Conservation (phyloP, 176 grass and related monocot genomes). For the Areca catechu region DNA sequence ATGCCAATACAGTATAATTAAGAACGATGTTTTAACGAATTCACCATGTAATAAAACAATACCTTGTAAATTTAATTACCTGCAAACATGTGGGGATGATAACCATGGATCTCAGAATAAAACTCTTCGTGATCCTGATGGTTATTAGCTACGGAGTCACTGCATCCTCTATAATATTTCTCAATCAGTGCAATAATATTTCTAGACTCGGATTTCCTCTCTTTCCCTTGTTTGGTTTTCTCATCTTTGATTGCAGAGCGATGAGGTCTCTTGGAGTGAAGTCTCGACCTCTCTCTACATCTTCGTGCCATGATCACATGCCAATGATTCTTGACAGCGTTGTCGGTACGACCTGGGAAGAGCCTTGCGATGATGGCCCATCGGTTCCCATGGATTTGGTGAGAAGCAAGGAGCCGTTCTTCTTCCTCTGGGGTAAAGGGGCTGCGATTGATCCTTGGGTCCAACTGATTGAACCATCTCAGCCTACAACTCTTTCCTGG, state of each 20-base stretch:
- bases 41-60: background rate
- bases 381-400: slow-evolving; percentile 71
- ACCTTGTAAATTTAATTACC: slow-evolving; percentile 18
- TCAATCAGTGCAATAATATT: slow-evolving; percentile 17
- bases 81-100: slow-evolving; percentile 34
- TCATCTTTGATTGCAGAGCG: too few relatives aligned
- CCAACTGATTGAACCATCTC: slow-evolving; percentile 96
- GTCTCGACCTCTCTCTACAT: slow-evolving; percentile 41
- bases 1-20: background rate
- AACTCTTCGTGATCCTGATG: slow-evolving; percentile 12
- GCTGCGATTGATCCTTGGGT: slow-evolving; percentile 76
- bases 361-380: slow-evolving; percentile 89
- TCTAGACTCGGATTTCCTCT: slow-evolving; percentile 11
- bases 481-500: slow-evolving; percentile 94
- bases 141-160: slow-evolving; percentile 26
- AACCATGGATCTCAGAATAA: slow-evolving; percentile 4
- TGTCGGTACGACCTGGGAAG: slow-evolving; percentile 92
- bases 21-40: too few relatives aligned
- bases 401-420: slow-evolving; percentile 64
- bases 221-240: slow-evolving; percentile 1
- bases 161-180: slow-evolving; percentile 45
- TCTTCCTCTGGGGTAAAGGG: slow-evolving; percentile 92
- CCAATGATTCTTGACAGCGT: slow-evolving; percentile 99
- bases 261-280: background rate
- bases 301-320: slow-evolving; percentile 92